Base-by-base conservation (phyloP, 1,139 yeast genomes). In the Sugiyamaella novakii region DNA sequence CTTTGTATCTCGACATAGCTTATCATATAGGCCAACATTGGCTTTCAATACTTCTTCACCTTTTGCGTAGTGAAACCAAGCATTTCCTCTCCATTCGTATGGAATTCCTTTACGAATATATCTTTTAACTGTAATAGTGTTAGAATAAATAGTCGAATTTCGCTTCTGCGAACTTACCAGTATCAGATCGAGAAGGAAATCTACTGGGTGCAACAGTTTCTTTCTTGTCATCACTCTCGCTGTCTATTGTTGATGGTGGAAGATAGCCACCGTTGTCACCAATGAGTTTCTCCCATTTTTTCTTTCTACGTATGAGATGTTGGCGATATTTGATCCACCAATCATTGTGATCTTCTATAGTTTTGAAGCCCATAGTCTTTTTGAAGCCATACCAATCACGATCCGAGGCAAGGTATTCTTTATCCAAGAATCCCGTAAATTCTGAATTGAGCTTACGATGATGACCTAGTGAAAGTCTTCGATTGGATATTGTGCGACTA, bases 61-160 rank as follows among this genome's bases (percentile, higher is more conserved):
- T n/a, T 84, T 83, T n/a, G 95, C 95, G 66, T 87, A 91, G 71
- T 81, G 84, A 74, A 92, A 92, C 98, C 98, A 92, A 1, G 97
- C 97, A 58, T 80, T 81, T 0, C 98, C 98, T 58, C 98, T 73
- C 96, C 97, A 91, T 64, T 88, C 96, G 0, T 96, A 91, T 0
- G 98, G 98, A 7, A 92, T 84, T 5, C 98, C 98, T 64, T 87
- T 84, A 50, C 98, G 77, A 11, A 92, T 79, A 63, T 87, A 82
- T 54, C 95, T 79, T 63, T 86, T 85, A 54, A 89, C 75, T 15
- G 15, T n/a, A n/a, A n/a, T n/a, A n/a, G n/a, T n/a, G n/a, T n/a
- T n/a, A n/a, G n/a, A n/a, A n/a, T n/a, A n/a, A n/a, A n/a, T n/a
- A n/a, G n/a, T n/a, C n/a, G n/a, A n/a, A n/a, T n/a, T n/a, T n/a